Evolutionary conservation across 495 filamentous ascomycete species (phyloP).

Genomic region (Glutinoglossum americanum): DNA sequence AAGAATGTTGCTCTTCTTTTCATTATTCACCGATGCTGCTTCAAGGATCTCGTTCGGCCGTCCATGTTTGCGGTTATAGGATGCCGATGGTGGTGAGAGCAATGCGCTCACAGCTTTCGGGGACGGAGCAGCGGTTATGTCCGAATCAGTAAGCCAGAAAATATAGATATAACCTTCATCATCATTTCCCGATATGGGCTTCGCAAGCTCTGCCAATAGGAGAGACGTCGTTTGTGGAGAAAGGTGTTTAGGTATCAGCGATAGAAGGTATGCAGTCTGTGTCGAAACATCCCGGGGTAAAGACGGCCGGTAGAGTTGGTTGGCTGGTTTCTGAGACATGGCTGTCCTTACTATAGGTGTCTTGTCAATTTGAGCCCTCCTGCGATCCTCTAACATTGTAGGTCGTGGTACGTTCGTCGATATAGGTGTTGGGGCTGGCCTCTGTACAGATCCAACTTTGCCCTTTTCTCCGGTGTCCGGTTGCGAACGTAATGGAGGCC

Average conservation of each 20-base stretch:
- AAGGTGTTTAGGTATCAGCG: slow-evolving; percentile 41
- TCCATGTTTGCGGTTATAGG: slow-evolving; percentile 8
- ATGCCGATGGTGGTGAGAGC: not conserved
- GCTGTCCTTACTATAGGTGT: not conserved
- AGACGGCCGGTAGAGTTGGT: slow-evolving; percentile 10
- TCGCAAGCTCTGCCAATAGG: slow-evolving; percentile 55
- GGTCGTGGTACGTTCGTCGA: not conserved
- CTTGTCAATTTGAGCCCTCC: not conserved
- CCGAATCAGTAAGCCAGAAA: slow-evolving; percentile 51
- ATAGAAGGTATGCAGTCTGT: slow-evolving; percentile 28
- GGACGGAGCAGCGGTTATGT: not conserved
- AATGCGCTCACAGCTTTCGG: not conserved
- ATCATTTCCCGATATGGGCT: slow-evolving; percentile 56
- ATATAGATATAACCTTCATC: slow-evolving; percentile 94
- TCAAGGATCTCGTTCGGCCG: not conserved
- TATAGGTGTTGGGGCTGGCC: not conserved
- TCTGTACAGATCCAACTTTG: not conserved
- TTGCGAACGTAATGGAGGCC: not conserved
- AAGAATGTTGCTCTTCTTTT: slow-evolving; percentile 32
- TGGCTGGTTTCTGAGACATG: not conserved
- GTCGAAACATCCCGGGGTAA: slow-evolving; percentile 21
- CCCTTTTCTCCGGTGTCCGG: not conserved
- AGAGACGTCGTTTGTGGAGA: slow-evolving; percentile 40
- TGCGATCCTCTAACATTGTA: not conserved
- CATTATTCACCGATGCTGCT: not conserved